phyloP scores from a whole-genome alignment of 1,139 yeast genomes.

The Geotrichum klebahnii region DNA sequence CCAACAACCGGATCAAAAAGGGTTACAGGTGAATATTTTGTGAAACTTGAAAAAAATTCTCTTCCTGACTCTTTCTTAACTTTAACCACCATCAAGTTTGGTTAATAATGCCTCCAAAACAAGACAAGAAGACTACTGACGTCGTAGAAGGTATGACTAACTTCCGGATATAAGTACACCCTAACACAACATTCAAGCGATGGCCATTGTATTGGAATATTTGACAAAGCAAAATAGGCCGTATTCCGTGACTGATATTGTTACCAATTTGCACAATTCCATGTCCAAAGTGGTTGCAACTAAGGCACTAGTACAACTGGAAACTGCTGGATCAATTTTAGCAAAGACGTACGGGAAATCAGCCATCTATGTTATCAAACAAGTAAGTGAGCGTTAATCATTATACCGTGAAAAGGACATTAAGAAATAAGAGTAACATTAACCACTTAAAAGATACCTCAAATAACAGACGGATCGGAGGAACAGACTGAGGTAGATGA shows the following conservation, averaged over 20 bases:
- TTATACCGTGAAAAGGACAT: neutral
- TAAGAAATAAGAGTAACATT: conserved; percentile 13
- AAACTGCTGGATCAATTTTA: conserved; percentile 31
- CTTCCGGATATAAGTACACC: neutral
- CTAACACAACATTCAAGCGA: conserved; percentile 9
- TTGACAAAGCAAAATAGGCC: conserved; percentile 43
- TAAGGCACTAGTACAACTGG: conserved; percentile 36
- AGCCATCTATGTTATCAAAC: conserved; percentile 38
- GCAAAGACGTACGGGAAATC: conserved; percentile 40
- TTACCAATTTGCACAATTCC: conserved; percentile 40
- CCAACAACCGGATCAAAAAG: no score
- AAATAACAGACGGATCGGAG: conserved; percentile 5
- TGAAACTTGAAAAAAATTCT: no score
- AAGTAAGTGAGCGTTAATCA: conserved; percentile 20
- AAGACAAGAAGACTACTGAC: conserved; percentile 16
- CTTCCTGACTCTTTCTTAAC: no score
- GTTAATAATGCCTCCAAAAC: conserved; percentile 18
- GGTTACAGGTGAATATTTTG: no score
- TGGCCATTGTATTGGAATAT: conserved; percentile 32
- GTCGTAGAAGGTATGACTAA: conserved; percentile 20
- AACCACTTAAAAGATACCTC: neutral
- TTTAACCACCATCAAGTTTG: no score
- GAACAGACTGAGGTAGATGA: conserved; percentile 25
- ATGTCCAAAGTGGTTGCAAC: conserved; percentile 35
- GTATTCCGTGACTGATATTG: conserved; percentile 41